phyloP scores from a whole-genome alignment of 2,329 filamentous ascomycete genomes.

The Cucurbitaria berberidis region DNA sequence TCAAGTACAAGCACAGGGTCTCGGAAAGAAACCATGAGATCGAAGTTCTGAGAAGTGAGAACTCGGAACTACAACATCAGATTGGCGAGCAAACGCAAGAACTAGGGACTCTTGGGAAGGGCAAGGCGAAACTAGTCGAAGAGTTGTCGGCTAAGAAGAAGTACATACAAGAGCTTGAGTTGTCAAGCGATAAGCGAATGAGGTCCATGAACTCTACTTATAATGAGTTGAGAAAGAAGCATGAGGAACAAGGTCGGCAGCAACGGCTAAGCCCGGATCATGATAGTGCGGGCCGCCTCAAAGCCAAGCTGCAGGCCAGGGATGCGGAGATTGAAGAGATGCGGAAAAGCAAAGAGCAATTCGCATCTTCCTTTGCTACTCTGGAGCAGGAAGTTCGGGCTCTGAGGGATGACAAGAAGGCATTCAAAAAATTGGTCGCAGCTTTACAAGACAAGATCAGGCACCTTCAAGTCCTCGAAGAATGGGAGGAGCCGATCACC shows the following conservation, averaged over 20 bases:
- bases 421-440: constrained; percentile 38
- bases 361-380: constrained; percentile 28
- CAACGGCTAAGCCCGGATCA: constrained; percentile 12
- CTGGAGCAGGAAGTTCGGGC: constrained; percentile 39
- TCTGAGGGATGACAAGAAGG: constrained; percentile 39
- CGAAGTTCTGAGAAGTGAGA: constrained; percentile 35
- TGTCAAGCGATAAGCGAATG: constrained; percentile 27
- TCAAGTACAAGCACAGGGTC: constrained; percentile 41
- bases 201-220: constrained; percentile 30
- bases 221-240: constrained; percentile 25
- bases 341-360: constrained; percentile 30
- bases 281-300: constrained; percentile 14
- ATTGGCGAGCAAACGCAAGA: constrained; percentile 34
- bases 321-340: constrained; percentile 37
- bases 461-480: constrained; percentile 32
- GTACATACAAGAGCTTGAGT: constrained; percentile 33
- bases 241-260: constrained; percentile 21
- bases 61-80: constrained; percentile 34
- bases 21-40: constrained; percentile 37
- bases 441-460: constrained; percentile 40
- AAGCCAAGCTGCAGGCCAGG: constrained; percentile 31
- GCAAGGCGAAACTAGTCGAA: constrained; percentile 27
- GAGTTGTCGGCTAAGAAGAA: constrained; percentile 37
- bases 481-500: constrained; percentile 28
- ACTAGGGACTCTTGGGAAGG: constrained; percentile 27